Evolutionary conservation across 75 land plant species (phyloP).

Genomic region (Picea glauca): DNA sequence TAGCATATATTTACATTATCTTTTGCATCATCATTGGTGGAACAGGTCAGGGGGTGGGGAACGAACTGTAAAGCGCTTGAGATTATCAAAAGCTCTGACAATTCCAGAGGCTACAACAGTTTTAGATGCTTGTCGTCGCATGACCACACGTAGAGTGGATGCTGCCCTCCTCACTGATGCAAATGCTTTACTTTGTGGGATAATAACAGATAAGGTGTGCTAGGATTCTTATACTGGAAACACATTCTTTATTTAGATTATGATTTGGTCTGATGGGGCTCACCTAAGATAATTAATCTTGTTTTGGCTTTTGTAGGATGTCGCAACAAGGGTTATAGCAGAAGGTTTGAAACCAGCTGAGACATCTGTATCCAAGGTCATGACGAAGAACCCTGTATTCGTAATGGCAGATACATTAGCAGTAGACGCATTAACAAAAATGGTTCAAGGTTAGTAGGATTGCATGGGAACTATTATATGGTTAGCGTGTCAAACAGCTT

Average conservation of each 20-base stretch:
- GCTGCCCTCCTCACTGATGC: constrained; percentile 84
- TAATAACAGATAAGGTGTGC: constrained; percentile 74
- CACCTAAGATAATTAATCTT: background rate
- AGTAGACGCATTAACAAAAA: constrained; percentile 87
- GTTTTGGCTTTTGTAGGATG: constrained; percentile 41
- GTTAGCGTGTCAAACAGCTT: background rate
- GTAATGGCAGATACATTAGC: constrained; percentile 79
- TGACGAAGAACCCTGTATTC: constrained; percentile 84
- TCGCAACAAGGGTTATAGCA: constrained; percentile 78
- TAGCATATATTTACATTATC: background rate
- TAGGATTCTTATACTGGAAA: background rate
- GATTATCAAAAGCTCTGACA: constrained; percentile 80
- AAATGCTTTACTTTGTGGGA: constrained; percentile 81
- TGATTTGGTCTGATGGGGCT: background rate
- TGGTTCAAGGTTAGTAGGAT: constrained; percentile 79
- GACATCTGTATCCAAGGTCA: constrained; percentile 73
- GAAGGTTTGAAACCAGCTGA: constrained; percentile 73
- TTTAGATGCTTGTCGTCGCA: constrained; percentile 65
- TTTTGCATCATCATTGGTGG: background rate
- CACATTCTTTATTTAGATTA: background rate
- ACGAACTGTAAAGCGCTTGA: constrained; percentile 63
- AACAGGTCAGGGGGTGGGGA: constrained; percentile 47
- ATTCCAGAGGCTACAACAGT: constrained; percentile 69
- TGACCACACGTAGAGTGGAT: constrained; percentile 81
- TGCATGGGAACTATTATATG: background rate